phyloP scores from a whole-genome alignment of 208 protist species.

The Crithidia expoeki region DNA sequence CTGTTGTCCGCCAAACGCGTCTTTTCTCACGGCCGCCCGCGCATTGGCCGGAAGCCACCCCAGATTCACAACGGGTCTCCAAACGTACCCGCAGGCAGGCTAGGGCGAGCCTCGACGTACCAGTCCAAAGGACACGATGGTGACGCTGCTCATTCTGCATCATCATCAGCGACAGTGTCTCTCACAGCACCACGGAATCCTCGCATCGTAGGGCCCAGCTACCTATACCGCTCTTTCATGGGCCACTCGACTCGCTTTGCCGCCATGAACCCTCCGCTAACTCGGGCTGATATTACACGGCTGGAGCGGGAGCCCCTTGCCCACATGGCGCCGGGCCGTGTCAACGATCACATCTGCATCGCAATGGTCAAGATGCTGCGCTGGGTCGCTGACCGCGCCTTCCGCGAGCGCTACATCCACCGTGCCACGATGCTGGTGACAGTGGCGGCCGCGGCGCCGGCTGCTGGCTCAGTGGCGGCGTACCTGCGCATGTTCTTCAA shows the following conservation, averaged over 20 bases:
- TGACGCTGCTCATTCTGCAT: background rate
- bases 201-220: constrained; percentile 10
- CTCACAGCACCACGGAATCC: background rate
- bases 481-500: constrained; percentile 59
- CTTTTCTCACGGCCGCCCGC: constrained; percentile 10
- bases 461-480: constrained; percentile 51
- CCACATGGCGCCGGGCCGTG: constrained; percentile 54
- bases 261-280: constrained; percentile 20
- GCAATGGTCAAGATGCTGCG: constrained; percentile 64
- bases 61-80: background rate
- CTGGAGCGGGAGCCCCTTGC: constrained; percentile 69
- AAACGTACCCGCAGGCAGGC: background rate
- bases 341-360: constrained; percentile 79
- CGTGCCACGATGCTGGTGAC: constrained; percentile 77
- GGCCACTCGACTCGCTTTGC: constrained; percentile 68
- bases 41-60: background rate
- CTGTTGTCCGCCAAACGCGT: background rate
- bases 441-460: constrained; percentile 50
- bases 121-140: background rate
- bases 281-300: constrained; percentile 32
- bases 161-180: background rate
- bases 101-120: background rate
- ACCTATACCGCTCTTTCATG: constrained; percentile 68
- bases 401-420: constrained; percentile 79
- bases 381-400: constrained; percentile 72